Evolutionary conservation across 257 asterid genomes (phyloP).

Genomic region (Rubia yunnanensis): DNA sequence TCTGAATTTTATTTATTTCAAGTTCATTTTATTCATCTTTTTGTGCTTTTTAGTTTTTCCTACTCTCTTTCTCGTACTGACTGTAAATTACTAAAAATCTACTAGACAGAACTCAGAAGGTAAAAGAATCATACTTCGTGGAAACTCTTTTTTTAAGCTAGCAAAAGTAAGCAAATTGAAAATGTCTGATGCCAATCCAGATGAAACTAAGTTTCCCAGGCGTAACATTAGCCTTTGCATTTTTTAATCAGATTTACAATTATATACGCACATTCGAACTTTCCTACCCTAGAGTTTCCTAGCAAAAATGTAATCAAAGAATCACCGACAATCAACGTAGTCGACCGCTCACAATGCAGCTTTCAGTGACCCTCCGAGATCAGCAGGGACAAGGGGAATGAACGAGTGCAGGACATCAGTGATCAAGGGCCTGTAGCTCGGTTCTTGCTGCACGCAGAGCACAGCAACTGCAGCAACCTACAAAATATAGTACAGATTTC

Average conservation of each 20-base stretch:
- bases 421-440: slow-evolving; percentile 87
- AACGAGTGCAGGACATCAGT: slow-evolving; percentile 92
- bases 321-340: slow-evolving; percentile 8
- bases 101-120: too few relatives aligned
- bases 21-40: not conserved
- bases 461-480: slow-evolving; percentile 99
- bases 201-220: not conserved
- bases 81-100: not conserved
- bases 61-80: not conserved
- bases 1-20: not conserved
- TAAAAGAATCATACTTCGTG: not conserved
- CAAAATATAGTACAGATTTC: not conserved
- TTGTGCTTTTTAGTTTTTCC: not conserved
- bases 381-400: slow-evolving; percentile 89
- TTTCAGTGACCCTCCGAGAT: slow-evolving; percentile 81
- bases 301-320: slow-evolving; percentile 10
- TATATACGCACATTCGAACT: slow-evolving; percentile 23
- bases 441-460: slow-evolving; percentile 92
- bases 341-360: slow-evolving; percentile 29
- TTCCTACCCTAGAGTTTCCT: slow-evolving; percentile 17
- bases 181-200: not conserved
- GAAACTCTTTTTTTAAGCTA: not conserved
- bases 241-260: slow-evolving; percentile 31
- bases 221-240: not conserved
- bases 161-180: not conserved